Conservation (phyloP, 1,139 yeast species). For the Taphrina betulina region DNA sequence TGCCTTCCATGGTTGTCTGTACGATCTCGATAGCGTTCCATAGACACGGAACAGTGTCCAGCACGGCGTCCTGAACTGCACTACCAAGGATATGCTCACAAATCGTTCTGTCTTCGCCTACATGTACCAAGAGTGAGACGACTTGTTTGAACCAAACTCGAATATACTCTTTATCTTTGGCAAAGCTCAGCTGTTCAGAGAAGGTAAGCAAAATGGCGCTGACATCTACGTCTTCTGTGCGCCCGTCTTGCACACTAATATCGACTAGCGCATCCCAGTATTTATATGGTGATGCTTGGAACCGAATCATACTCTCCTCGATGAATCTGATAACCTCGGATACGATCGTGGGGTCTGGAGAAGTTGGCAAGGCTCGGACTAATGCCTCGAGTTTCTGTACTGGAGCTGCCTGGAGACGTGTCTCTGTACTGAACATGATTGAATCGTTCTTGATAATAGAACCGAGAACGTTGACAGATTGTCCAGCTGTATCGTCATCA, state of each 20-base stretch:
- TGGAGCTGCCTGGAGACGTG: not conserved
- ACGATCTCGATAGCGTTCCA: constrained; percentile 12
- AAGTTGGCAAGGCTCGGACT: not conserved
- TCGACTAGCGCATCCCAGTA: constrained; percentile 10
- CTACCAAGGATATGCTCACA: not conserved
- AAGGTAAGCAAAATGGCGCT: constrained; percentile 3
- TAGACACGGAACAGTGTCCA: not conserved
- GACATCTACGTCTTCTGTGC: not conserved
- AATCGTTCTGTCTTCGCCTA: constrained; percentile 17
- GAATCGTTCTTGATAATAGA: constrained; percentile 3
- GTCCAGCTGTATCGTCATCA: not conserved
- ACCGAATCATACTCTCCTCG: constrained; percentile 19
- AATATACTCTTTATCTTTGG: not conserved
- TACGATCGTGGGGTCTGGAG: not conserved
- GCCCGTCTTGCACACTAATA: not conserved
- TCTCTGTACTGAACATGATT: constrained; percentile 6
- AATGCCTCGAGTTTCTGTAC: constrained; percentile 5
- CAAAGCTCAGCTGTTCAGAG: constrained; percentile 11
- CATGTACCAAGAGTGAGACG: not conserved
- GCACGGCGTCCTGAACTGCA: not conserved
- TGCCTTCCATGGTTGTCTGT: too few relatives aligned
- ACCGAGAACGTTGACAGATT: not conserved
- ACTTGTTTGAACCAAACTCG: constrained; percentile 1
- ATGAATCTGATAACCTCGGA: not conserved
- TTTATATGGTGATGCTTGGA: constrained; percentile 26